These are phyloP conservation scores for Pelargonium exstipulatum DNA, from an alignment of 441 rosid species.

Conservation along the genomic window DNA sequence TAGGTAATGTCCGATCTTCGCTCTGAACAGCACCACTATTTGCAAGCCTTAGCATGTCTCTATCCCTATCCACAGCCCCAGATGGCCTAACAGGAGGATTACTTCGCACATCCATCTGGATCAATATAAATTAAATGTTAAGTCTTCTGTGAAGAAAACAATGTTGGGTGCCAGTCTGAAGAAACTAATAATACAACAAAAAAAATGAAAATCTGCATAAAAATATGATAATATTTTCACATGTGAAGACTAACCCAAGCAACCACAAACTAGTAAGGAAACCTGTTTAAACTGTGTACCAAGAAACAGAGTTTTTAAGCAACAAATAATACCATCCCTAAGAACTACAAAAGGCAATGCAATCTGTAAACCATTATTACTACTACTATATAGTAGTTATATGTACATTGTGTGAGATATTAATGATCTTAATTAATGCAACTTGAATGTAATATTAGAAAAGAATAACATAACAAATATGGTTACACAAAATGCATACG, in stretches of 20 bases:
- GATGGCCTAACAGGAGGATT: slow-evolving; percentile 59
- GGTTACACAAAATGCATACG: background rate
- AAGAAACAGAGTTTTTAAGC: background rate
- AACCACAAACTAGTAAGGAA: slow-evolving; percentile 2
- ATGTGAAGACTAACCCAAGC: slow-evolving; percentile 2
- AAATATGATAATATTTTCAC: background rate
- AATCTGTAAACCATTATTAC: background rate
- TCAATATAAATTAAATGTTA: slow-evolving; percentile 26
- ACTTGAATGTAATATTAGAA: background rate
- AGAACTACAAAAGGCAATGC: background rate
- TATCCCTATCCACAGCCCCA: slow-evolving; percentile 63
- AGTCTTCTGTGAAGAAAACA: slow-evolving; percentile 19
- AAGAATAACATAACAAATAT: background rate
- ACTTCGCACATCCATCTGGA: slow-evolving; percentile 66
- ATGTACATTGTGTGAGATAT: background rate
- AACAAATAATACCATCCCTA: background rate
- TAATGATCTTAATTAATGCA: background rate
- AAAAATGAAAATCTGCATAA: background rate
- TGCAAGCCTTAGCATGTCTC: slow-evolving; percentile 56
- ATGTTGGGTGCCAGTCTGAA: background rate
- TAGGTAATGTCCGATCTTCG: slow-evolving; percentile 66
- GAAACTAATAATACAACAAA: slow-evolving; percentile 2
- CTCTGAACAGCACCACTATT: slow-evolving; percentile 50
- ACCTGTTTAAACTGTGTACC: background rate
- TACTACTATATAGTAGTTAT: background rate